A percentile compares a stretch with the other conserved stretches of the same genome.
phyloP scores from a whole-genome alignment of 441 rosid species.

The Pelargonium australe region DNA sequence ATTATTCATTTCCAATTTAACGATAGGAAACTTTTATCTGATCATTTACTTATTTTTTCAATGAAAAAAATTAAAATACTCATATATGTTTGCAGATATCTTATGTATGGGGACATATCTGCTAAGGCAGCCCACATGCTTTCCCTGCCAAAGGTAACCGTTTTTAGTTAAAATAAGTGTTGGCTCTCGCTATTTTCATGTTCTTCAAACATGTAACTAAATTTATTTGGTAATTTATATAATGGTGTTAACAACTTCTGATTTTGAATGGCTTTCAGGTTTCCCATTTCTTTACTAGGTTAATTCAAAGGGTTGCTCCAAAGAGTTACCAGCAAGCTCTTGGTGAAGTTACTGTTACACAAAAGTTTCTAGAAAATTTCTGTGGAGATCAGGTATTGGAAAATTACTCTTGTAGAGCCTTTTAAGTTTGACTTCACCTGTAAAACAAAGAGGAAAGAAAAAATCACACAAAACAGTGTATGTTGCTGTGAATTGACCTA shows the following conservation, averaged over 20 bases:
- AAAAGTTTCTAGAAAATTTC: conserved; percentile 84
- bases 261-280: conserved; percentile 43
- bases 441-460: background rate
- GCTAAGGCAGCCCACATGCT: conserved; percentile 86
- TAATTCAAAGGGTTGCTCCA: conserved; percentile 90
- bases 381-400: conserved; percentile 83
- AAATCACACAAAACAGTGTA: background rate
- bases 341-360: conserved; percentile 79
- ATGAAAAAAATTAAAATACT: background rate
- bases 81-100: conserved; percentile 47
- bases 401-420: conserved; percentile 5
- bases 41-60: background rate
- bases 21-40: background rate
- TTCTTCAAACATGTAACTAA: background rate
- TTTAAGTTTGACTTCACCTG: conserved; percentile 10
- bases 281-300: conserved; percentile 69
- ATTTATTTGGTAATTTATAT: background rate
- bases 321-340: conserved; percentile 93
- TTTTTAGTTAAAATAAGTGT: conserved; percentile 5
- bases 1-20: conserved; percentile 1
- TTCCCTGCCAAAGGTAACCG: conserved; percentile 66
- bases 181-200: background rate
- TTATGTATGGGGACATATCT: conserved; percentile 80
- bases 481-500: background rate
- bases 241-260: background rate